Base-by-base conservation (phyloP, 2,329 filamentous ascomycete species). In the Colletotrichum limetticola region DNA sequence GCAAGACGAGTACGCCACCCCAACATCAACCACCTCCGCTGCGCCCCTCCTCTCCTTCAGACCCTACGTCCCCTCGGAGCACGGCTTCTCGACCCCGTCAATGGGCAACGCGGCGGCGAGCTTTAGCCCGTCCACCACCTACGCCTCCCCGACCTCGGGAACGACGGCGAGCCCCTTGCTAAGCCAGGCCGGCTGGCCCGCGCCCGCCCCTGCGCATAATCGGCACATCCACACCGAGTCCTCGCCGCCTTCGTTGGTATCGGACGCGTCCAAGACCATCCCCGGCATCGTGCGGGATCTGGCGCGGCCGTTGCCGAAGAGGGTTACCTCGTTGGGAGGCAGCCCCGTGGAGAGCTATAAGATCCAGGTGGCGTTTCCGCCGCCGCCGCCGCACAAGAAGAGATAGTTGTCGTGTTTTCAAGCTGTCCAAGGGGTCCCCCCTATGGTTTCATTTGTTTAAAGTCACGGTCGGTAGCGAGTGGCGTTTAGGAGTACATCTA, bases 301-400 rank as follows among this genome's bases (percentile, higher is more conserved):
- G 28, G 28, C 66, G 42, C 49, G 63, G 24, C 68, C 68, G 30
- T 2, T 63, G 62, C 67, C 71, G 4, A 63, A 69, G 74, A 68
- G 24, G 76, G 69, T 70, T 8, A 56, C 68, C 12, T 68, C 72
- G 3, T 56, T 71, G 37, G 64, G 67, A 66, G 76, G 81, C 72
- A 77, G 79, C 72, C 84, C 83, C 0, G 79, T 81, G 0, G 82
- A 85, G 78, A 76, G 71, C 7, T 78, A 77, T 24, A 80, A 77
- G 67, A 81, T 86, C 22, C 80, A 82, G 76, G 82, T 79, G 9
- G 79, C 79, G 3, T 86, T 87, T 75, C 80, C 82, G 37, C 82
- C 81, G 26, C 83, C 84, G 16, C 84, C 84, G 46, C 77, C 77
- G 32, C 75, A 74, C 5, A 78, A 75, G 52, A 74, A 58, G 42